Evolutionary conservation across 768 basidiomycete genomes (phyloP).

Genomic region (Pleurotus eryngii): DNA sequence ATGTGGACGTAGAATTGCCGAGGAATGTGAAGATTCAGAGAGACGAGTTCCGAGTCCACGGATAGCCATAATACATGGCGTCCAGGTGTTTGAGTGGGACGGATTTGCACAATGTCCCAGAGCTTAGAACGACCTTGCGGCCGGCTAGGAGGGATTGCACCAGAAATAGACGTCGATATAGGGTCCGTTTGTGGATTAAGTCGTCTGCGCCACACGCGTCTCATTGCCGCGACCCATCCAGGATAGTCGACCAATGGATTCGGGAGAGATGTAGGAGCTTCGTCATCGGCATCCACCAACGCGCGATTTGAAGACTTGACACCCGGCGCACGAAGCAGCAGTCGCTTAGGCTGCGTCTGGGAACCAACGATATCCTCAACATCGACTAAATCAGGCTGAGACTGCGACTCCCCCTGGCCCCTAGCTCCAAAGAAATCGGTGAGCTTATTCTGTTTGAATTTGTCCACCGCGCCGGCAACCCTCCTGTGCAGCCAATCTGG

Average conservation of each 20-base stretch:
- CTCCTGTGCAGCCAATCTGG: conserved; percentile 96
- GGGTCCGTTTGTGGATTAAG: conserved; percentile 43
- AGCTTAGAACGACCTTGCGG: conserved; percentile 53
- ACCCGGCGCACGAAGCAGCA: conserved; percentile 51
- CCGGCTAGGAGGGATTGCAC: conserved; percentile 69
- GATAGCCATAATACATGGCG: conserved; percentile 88
- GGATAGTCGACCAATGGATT: conserved; percentile 65
- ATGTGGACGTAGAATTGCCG: conserved; percentile 94
- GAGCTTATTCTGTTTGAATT: conserved; percentile 97
- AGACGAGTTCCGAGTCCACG: conserved; percentile 73
- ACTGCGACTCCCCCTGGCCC: conserved; percentile 17
- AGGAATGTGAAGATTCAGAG: conserved; percentile 80
- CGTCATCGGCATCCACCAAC: conserved; percentile 38
- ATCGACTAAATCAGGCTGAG: conserved; percentile 38
- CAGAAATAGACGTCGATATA: conserved; percentile 48
- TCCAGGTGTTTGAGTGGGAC: conserved; percentile 70
- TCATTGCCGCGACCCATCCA: conserved; percentile 75
- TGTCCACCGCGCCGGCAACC: conserved; percentile 86
- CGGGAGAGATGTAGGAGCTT: conserved; percentile 42
- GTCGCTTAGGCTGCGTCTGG: conserved; percentile 14
- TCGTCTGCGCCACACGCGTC: conserved; percentile 70
- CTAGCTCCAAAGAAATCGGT: conserved; percentile 81
- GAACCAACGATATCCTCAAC: conserved; percentile 59
- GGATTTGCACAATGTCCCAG: conserved; percentile 95
- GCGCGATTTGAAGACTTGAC: conserved; percentile 33